Conservation (phyloP, 1,139 yeast genomes). For the Diutina mesorugosa region DNA sequence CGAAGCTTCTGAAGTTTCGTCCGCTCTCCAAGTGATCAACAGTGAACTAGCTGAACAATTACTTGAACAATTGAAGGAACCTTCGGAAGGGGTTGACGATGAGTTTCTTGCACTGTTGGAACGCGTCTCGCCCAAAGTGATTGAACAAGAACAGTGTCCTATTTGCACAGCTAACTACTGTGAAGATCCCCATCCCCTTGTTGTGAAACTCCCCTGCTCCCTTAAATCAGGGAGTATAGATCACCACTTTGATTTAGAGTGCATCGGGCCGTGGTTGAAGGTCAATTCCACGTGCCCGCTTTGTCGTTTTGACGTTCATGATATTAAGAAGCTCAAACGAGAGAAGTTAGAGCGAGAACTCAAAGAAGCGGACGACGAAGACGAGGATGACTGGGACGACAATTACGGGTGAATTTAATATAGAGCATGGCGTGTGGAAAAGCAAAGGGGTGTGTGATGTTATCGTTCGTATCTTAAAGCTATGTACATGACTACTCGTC, state of each 20-base stretch:
- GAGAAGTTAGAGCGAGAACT: constrained; percentile 27
- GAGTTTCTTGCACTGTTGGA: constrained; percentile 66
- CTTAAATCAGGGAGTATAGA: constrained; percentile 15
- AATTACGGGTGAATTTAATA: constrained; percentile 42
- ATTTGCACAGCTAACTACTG: constrained; percentile 67
- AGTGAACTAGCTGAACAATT: constrained; percentile 15
- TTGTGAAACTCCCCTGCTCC: constrained; percentile 71
- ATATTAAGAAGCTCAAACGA: constrained; percentile 26
- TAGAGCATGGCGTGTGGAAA: no score
- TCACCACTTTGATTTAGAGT: constrained; percentile 79
- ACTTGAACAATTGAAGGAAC: constrained; percentile 11
- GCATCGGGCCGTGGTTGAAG: constrained; percentile 82
- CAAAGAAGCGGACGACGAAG: constrained; percentile 39
- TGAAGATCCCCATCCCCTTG: constrained; percentile 67
- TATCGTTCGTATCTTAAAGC: neutral
- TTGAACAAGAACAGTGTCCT: constrained; percentile 54
- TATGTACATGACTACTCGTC: neutral
- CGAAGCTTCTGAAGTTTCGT: neutral
- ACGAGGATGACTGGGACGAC: constrained; percentile 50
- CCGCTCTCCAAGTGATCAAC: neutral
- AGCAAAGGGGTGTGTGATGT: neutral
- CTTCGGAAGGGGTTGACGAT: constrained; percentile 47
- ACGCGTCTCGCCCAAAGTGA: constrained; percentile 31
- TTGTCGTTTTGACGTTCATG: constrained; percentile 62
- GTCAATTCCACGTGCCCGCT: constrained; percentile 77